These are phyloP conservation scores for Kwoniella sp. DNA, from an alignment of 768 basidiomycete genomes.

Conservation along the genomic window DNA sequence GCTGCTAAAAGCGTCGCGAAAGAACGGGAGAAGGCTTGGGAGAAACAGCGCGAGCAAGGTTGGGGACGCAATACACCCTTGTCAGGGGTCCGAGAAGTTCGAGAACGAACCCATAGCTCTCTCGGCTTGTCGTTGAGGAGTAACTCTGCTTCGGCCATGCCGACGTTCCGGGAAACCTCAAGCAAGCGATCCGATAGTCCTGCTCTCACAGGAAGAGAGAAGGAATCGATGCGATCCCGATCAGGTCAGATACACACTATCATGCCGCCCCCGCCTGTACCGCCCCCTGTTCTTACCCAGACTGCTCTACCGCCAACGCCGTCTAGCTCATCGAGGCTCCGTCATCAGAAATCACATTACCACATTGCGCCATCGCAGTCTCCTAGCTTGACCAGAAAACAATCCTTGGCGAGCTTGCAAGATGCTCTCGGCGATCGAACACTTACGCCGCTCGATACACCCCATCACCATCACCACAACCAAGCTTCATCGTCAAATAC, in stretches of 20 bases:
- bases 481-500: conserved; percentile 10
- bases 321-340: conserved; percentile 32
- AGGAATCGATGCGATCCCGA: conserved; percentile 17
- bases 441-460: conserved; percentile 1
- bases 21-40: conserved; percentile 29
- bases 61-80: conserved; percentile 35
- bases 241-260: conserved; percentile 14
- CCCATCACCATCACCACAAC: conserved; percentile 3
- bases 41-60: conserved; percentile 41
- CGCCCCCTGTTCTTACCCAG: conserved; percentile 7
- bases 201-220: conserved; percentile 16
- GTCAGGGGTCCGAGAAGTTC: neutral
- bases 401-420: conserved; percentile 43
- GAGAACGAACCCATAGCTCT: conserved; percentile 6
- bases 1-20: conserved; percentile 14
- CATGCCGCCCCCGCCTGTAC: conserved; percentile 26
- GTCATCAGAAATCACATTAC: conserved; percentile 53
- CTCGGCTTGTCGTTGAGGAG: conserved; percentile 32
- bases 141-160: conserved; percentile 32
- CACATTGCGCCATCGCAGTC: conserved; percentile 37
- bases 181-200: conserved; percentile 8
- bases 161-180: conserved; percentile 8
- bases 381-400: conserved; percentile 41
- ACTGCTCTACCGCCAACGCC: conserved; percentile 21
- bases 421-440: conserved; percentile 39